Conservation (phyloP, 768 basidiomycete species). For the Lactarius quietus region DNA sequence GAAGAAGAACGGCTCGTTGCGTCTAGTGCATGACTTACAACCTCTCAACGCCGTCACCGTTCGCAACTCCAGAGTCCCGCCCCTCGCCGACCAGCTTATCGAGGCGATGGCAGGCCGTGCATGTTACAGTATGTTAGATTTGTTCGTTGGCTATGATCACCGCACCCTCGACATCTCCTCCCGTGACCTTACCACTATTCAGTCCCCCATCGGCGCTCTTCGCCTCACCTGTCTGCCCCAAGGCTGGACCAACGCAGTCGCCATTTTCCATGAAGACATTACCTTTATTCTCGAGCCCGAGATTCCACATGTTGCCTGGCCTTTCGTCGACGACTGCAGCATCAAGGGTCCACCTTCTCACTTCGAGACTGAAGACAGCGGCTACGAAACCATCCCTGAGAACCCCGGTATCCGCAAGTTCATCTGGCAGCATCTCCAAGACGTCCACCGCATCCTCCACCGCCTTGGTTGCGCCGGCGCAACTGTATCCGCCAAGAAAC, state of each 20-base stretch:
- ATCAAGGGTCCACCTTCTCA: too few species aligned
- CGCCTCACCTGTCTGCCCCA: background rate
- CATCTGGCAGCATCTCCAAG: background rate
- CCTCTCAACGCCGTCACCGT: slow-evolving; percentile 29
- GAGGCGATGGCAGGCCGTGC: slow-evolving; percentile 31
- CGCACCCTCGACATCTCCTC: background rate
- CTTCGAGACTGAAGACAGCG: too few species aligned
- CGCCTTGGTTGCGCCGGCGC: background rate
- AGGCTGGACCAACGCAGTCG: background rate
- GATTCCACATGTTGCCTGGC: background rate
- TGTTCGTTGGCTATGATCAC: background rate
- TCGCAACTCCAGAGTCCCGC: slow-evolving; percentile 20
- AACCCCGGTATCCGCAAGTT: background rate
- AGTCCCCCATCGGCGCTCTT: background rate
- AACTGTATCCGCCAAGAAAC: background rate
- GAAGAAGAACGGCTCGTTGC: slow-evolving; percentile 7
- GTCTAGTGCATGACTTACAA: slow-evolving; percentile 28
- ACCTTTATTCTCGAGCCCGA: background rate
- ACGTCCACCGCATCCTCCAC: background rate
- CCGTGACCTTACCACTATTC: background rate
- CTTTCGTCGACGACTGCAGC: too few species aligned
- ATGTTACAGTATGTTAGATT: background rate
- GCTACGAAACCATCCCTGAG: background rate
- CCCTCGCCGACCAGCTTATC: slow-evolving; percentile 17
- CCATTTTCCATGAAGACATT: background rate